Base-by-base conservation (phyloP, 192 early-diverging fungal genomes). In the Geranomyces variabilis region DNA sequence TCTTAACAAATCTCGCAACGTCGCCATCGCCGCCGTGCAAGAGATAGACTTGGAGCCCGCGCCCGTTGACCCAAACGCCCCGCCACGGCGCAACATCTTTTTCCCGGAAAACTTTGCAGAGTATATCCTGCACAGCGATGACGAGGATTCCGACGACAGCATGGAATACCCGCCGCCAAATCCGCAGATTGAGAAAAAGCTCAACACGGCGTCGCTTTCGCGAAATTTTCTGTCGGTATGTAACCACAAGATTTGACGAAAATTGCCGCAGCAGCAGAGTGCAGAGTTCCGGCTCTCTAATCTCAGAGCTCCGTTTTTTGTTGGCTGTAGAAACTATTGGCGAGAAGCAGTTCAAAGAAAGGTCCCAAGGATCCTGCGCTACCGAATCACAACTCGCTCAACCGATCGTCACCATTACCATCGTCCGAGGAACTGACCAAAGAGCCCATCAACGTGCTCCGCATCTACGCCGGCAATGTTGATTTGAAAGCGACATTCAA, bases 1-100 rank as follows among this genome's bases (percentile, higher is more conserved):
- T 43, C 74, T 94, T 29, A 92, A 94, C 74, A 90, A 90, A 69
- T 81, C 84, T 63, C 74, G 84, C 33, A 93, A 93, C 79, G 86
- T 93, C 3, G 81, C 87, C 63, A 76, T 84, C 59, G 63, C 82
- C 26, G 63, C 69, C 28, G 75, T 71, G 66, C 83, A 73, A 51
- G 75, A 51, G 75, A 68, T 30, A 83, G 84, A 71, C 80, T 75
- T 36, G 31, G 22, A 17, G 69, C 75, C 67, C 61, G 15, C 69
- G 71, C 31, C 58, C 8, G 29, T 60, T 29, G 29, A 28, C 29
- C 58, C 58, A 34, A 29, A 26, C 29, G 31, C 24, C 7, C 19
- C 51, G 51, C 51, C 51, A 43, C 76, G 71, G 22, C 56, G 69
- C 33, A 78, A 66, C 64, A 70, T 82, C 33, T 31, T 77, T 12